A percentile compares a stretch with the other conserved stretches of the same genome.
phyloP scores from a whole-genome alignment of 2,329 filamentous ascomycete species.

The Exophiala xenobiotica region DNA sequence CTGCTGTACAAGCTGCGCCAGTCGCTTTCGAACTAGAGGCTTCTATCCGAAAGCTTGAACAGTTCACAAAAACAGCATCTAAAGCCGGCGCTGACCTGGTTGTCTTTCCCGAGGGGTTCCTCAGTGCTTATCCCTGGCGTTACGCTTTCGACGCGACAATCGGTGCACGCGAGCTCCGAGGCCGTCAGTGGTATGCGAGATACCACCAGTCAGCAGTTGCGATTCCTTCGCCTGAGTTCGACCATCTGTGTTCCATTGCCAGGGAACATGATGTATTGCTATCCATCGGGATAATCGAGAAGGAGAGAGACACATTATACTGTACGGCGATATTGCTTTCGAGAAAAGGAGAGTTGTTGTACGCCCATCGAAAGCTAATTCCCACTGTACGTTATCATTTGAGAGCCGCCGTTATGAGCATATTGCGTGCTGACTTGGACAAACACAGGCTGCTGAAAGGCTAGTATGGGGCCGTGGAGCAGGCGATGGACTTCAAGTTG shows the following conservation, averaged over 20 bases:
- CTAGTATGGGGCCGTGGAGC: conserved; percentile 86
- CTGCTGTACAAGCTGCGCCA: conserved; percentile 7
- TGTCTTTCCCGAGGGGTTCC: conserved; percentile 85
- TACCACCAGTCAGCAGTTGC: conserved; percentile 78
- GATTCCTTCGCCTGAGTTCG: conserved; percentile 54
- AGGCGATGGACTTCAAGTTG: conserved; percentile 72
- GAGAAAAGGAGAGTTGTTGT: conserved; percentile 67
- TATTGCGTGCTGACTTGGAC: neutral
- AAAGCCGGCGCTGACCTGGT: conserved; percentile 63
- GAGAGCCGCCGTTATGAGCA: neutral
- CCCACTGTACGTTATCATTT: conserved; percentile 64
- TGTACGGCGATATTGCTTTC: conserved; percentile 80
- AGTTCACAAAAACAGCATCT: conserved; percentile 60
- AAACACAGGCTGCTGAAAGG: conserved; percentile 54
- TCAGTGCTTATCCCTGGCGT: conserved; percentile 85
- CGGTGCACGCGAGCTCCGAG: conserved; percentile 65
- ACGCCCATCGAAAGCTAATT: conserved; percentile 91
- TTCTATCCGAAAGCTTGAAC: neutral
- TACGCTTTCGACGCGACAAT: conserved; percentile 73
- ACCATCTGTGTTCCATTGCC: conserved; percentile 67
- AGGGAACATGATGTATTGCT: conserved; percentile 76
- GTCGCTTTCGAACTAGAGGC: conserved; percentile 6
- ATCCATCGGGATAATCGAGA: conserved; percentile 76
- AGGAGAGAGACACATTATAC: conserved; percentile 76
- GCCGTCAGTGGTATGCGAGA: conserved; percentile 74